phyloP scores from a whole-genome alignment of 2,329 filamentous ascomycete genomes.

The Epichloe elymi region DNA sequence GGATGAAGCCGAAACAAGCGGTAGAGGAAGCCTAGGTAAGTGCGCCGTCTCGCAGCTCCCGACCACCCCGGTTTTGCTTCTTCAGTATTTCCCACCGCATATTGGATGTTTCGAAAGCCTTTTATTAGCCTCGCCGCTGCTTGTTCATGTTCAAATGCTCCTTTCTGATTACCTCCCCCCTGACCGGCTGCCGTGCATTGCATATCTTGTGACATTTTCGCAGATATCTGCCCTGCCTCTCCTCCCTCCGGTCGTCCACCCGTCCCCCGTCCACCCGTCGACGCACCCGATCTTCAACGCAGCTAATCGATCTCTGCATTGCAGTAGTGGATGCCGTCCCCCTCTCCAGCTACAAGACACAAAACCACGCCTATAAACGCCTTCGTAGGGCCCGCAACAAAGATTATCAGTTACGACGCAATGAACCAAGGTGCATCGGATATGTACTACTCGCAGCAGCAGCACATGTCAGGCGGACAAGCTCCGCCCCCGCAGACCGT shows the following conservation, averaged over 20 bases:
- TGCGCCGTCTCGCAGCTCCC: too few relatives aligned
- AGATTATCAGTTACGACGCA: neutral
- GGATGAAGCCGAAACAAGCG: too few relatives aligned
- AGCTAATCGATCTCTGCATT: slow-evolving; percentile 9
- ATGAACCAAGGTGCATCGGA: slow-evolving; percentile 58
- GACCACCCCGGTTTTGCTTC: too few relatives aligned
- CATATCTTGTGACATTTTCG: too few relatives aligned
- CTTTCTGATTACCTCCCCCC: too few relatives aligned
- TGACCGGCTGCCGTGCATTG: too few relatives aligned
- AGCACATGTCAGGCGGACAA: slow-evolving; percentile 68
- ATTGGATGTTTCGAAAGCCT: neutral
- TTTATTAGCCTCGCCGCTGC: neutral
- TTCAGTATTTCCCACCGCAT: too few relatives aligned
- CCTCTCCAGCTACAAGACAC: neutral
- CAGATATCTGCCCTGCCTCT: neutral
- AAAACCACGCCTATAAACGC: neutral
- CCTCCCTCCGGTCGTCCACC: neutral
- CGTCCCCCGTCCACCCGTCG: neutral
- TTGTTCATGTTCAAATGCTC: too few relatives aligned
- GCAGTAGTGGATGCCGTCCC: slow-evolving; percentile 43
- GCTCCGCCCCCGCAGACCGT: slow-evolving; percentile 63
- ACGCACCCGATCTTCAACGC: neutral
- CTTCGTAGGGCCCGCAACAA: too few relatives aligned
- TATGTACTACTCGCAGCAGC: slow-evolving; percentile 72
- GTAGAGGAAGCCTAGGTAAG: too few relatives aligned